Percentiles rank a stretch among this genome's conserved stretches.
Evolutionary conservation across 805 yeast species (phyloP).

Genomic region (Zygoascus flipseniorum): DNA sequence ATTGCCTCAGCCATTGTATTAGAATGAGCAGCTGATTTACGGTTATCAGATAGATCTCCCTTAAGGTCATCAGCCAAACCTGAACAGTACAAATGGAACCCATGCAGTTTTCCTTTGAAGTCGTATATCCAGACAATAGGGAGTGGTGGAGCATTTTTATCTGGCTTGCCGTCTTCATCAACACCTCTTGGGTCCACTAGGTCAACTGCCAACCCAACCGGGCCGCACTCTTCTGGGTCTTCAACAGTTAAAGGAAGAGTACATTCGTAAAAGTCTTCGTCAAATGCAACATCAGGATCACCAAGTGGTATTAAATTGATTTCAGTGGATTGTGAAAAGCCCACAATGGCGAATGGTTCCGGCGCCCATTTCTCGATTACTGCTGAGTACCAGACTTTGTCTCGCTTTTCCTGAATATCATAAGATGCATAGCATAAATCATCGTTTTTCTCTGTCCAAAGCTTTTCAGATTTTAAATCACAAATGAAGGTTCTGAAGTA

Average conservation of each 20-base stretch:
- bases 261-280: background rate
- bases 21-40: no score
- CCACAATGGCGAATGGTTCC: background rate
- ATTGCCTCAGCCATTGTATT: no score
- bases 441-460: background rate
- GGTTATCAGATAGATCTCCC: background rate
- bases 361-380: background rate
- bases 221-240: background rate
- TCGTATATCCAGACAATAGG: slow-evolving; percentile 1
- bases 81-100: slow-evolving; percentile 1
- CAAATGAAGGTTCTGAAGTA: background rate
- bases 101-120: background rate
- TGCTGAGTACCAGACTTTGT: background rate
- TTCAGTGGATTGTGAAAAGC: background rate
- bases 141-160: background rate
- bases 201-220: background rate
- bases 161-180: background rate
- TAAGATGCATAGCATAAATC: background rate
- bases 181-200: background rate
- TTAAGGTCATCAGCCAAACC: background rate
- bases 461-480: background rate
- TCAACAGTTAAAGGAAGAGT: background rate
- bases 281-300: background rate
- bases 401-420: background rate
- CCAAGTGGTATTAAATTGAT: background rate